These are phyloP conservation scores for Globisporangium abappressorium DNA, from an alignment of 352 stramenopile species.

Conservation along the genomic window DNA sequence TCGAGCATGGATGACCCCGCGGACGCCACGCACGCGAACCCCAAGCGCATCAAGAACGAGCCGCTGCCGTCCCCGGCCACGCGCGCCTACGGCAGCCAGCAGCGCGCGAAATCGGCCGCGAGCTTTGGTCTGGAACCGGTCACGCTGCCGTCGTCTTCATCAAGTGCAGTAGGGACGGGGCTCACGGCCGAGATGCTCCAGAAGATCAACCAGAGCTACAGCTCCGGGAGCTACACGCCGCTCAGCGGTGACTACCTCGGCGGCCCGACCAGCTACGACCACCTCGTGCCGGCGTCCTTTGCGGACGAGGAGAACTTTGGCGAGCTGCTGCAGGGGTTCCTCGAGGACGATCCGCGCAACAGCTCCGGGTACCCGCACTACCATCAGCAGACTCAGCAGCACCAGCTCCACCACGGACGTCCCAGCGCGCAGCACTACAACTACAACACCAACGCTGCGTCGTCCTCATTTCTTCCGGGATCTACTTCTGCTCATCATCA, in stretches of 20 bases:
- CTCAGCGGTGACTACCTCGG: constrained; percentile 24
- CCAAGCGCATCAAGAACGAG: constrained; percentile 23
- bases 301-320: constrained; percentile 66
- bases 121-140: constrained; percentile 17
- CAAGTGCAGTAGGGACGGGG: neutral
- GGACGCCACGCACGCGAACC: neutral
- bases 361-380: constrained; percentile 22
- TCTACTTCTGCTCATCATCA: constrained; percentile 16
- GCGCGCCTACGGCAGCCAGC: constrained; percentile 23
- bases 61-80: constrained; percentile 22
- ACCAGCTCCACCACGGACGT: constrained; percentile 11
- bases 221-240: constrained; percentile 26
- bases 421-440: neutral
- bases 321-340: constrained; percentile 67
- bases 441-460: constrained; percentile 7
- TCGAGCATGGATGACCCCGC: constrained; percentile 13
- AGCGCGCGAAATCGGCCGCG: constrained; percentile 8
- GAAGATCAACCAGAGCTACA: constrained; percentile 27
- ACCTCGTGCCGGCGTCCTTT: constrained; percentile 49
- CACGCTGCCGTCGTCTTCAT: neutral
- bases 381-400: constrained; percentile 17
- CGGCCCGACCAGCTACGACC: constrained; percentile 38
- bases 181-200: constrained; percentile 18
- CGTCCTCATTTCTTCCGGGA: constrained; percentile 5
- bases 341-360: constrained; percentile 56